These are phyloP conservation scores for Coemansia sp. DNA, from an alignment of 371 early-diverging fungal species.

Conservation along the genomic window DNA sequence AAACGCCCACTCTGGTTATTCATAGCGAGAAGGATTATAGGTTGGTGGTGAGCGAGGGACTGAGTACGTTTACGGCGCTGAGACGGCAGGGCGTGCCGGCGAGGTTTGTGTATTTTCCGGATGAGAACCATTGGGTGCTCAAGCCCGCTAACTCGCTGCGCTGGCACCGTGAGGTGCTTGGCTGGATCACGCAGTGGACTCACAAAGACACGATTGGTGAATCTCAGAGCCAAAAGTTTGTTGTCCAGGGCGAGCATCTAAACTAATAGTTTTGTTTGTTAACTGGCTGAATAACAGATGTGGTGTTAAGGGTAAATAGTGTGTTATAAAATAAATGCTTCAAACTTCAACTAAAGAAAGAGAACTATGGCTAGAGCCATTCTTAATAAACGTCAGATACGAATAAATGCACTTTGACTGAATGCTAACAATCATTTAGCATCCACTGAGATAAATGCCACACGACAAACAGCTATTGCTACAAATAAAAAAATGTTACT, in stretches of 20 bases:
- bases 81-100: conserved; percentile 72
- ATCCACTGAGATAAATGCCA: no score
- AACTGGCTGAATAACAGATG: no score
- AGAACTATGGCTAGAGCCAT: no score
- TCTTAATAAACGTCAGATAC: no score
- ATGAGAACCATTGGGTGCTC: conserved; percentile 71
- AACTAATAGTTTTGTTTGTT: not conserved
- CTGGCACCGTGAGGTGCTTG: conserved; percentile 70
- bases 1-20: conserved; percentile 75
- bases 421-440: no score
- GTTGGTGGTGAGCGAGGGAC: conserved; percentile 66
- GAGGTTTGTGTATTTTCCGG: conserved; percentile 72
- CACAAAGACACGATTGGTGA: conserved; percentile 38
- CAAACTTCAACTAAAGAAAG: no score
- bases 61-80: conserved; percentile 73
- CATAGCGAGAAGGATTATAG: conserved; percentile 71
- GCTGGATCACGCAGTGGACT: conserved; percentile 56
- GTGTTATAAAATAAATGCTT: no score
- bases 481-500: no score
- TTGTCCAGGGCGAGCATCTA: not conserved
- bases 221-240: not conserved
- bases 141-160: conserved; percentile 71
- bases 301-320: no score
- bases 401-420: no score
- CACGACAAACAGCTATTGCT: no score